A percentile compares a stretch with the other conserved stretches of the same genome.
These are phyloP conservation scores for Gigaspora rosea DNA, from an alignment of 192 early-diverging fungal genomes.

Conservation along the genomic window DNA sequence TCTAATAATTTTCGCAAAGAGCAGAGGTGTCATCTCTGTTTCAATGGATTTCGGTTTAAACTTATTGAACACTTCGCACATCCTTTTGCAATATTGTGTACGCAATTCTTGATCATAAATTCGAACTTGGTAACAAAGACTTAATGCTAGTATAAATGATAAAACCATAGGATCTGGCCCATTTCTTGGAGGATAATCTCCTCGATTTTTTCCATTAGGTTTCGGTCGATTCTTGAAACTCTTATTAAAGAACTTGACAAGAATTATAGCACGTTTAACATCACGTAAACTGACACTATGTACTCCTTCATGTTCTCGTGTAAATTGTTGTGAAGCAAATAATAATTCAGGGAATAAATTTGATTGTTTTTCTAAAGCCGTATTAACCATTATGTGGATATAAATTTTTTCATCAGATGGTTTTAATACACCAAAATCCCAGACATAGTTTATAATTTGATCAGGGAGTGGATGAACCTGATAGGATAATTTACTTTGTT, in stretches of 20 bases:
- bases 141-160: conserved; percentile 16
- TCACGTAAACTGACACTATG: conserved; percentile 34
- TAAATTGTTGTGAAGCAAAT: conserved; percentile 34
- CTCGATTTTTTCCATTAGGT: background rate
- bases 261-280: conserved; percentile 27
- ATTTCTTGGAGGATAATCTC: background rate
- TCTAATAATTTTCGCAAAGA: conserved; percentile 6
- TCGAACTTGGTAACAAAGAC: conserved; percentile 26
- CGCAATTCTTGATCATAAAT: conserved; percentile 24
- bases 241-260: conserved; percentile 17
- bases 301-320: conserved; percentile 16
- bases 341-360: conserved; percentile 21
- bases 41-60: background rate
- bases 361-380: background rate
- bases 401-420: conserved; percentile 14
- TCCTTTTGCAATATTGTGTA: conserved; percentile 10
- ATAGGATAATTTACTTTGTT: conserved; percentile 30
- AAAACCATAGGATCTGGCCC: background rate
- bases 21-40: background rate
- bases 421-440: conserved; percentile 30
- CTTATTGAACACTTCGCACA: conserved; percentile 15
- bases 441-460: conserved; percentile 27
- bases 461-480: conserved; percentile 30
- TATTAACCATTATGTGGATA: conserved; percentile 28
- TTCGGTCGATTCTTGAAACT: conserved; percentile 3